Base-by-base conservation (phyloP, 2,329 filamentous ascomycete genomes). In the Raffaelea albimanens region DNA sequence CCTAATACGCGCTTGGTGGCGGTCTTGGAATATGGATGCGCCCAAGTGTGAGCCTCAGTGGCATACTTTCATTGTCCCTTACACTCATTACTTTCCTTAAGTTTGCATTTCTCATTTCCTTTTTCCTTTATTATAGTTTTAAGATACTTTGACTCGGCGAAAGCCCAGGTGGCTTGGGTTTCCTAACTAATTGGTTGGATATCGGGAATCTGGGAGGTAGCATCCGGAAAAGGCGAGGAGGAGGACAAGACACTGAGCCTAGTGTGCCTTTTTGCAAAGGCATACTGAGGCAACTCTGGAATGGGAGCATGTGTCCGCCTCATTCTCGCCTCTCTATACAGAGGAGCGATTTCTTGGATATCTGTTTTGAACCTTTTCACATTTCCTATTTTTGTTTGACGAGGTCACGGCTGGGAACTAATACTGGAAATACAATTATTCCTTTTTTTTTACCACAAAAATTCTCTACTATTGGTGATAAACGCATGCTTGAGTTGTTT, bases 331-430 rank as follows among this genome's bases (percentile, higher is more conserved):
- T 40, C 8, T 20, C 21, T 40, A 29, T 29, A 29, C 25, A 29
- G 25, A 11, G 33, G 31, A 14, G 21, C 23, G 11, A 16, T 39
- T 29, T 7, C 5, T 23, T 14, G 29, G 43, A 33, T 25, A 21
- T 38, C 36, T 33, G 39, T 39, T 8, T 45, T 40, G 21, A 29
- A 5, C 10, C n/a, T 40, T 11, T 23, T 34, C 18, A n/a, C n/a
- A 42, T 43, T 23, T 18, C 43, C 55, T 50, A 49, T 56, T 55
- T 57, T 53, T 56, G 57, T 57, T 51, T 60, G 54, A 64, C 57
- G 62, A 62, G 55, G 59, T 61, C 53, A 63, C 50, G 61, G 62
- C 60, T 61, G 57, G 60, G 58, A 58, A 55, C 57, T 63, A 62
- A 62, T 63, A 57, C 54, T 57, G 47, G 51, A 55, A 29, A 29